Evolutionary conservation across 75 land plant species (phyloP), one percentile per base, ranked within the genome.

Genomic region (Pseudotsuga menziesii): DNA sequence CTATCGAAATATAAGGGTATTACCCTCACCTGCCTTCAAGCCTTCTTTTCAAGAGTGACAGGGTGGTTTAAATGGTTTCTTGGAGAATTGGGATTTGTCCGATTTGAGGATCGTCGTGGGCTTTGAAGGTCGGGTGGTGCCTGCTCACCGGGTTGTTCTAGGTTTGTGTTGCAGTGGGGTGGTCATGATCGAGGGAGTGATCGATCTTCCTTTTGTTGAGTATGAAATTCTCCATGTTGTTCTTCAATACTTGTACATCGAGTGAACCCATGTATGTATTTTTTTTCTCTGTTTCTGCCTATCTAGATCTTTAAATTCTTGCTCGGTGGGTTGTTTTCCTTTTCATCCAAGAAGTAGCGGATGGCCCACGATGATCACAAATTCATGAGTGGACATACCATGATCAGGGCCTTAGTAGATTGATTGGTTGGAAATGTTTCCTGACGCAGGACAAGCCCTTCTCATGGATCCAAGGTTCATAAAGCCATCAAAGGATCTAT

Each of bases 41-140:
- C 81, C 84, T 48, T 75, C 75, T 4, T 14, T 7, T 9, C 29
- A 12, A 0, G 79, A 78, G 17, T 52, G 39, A 32, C 55, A 52
- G 17, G 82, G 80, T 67, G 99, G 95, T 3, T 81, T 97, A 23
- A 87, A 71, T 11, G 75, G 89, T 60, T 94, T 83, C 73, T 80
- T 97, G 59, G 99, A 97, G 82, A 90, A 82, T 56, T 86, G 86
- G 85, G 98, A 90, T 2, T 74, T 94, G 17, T 81, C 99, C n/a
- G 99, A 97, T 82, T 20, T 92, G 26, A 56, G 81, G 57, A 91
- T 97, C 73, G 20, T 91, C 55, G 90, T 94, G 62, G 92, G 90
- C 7, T 29, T 58, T 0, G 92, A 92, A 54, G 80, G 81, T 74
- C 89, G 58, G 78, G 73, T 64, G 57, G 97, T 97, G 57, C 93